Percentiles rank a stretch among this genome's conserved stretches.
Evolutionary conservation across 2,329 filamentous ascomycete species (phyloP).

Genomic region (Xylariaceae sp.): DNA sequence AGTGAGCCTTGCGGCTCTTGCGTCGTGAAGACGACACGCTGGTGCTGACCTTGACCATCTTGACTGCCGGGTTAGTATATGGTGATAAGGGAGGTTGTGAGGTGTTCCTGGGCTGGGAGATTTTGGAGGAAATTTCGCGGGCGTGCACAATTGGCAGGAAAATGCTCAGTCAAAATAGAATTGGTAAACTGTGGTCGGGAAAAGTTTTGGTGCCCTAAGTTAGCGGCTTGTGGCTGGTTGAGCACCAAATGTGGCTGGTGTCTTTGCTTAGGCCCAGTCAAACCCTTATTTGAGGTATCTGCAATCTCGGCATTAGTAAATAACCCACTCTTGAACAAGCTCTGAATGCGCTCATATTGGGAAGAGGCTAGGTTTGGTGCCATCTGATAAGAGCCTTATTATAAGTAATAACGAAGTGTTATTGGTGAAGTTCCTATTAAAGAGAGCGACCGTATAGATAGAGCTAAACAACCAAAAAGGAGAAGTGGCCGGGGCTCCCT

Average conservation of each 20-base stretch:
- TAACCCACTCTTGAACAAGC: neutral
- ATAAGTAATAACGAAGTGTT: too few species aligned
- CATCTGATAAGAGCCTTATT: too few species aligned
- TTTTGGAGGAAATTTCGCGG: conserved; percentile 22
- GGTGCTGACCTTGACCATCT: conserved; percentile 42
- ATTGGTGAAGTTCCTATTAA: too few species aligned
- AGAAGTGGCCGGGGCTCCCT: too few species aligned
- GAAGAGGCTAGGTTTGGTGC: too few species aligned
- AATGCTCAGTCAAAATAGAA: conserved; percentile 25
- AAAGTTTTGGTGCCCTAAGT: conserved; percentile 35
- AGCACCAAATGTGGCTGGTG: too few species aligned
- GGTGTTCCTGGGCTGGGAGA: conserved; percentile 23
- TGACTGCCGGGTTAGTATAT: conserved; percentile 32
- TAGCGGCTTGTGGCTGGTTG: conserved; percentile 17
- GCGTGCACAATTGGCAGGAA: conserved; percentile 22
- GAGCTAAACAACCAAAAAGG: too few species aligned
- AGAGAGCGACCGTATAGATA: too few species aligned
- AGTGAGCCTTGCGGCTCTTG: conserved; percentile 99
- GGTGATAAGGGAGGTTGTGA: conserved; percentile 8
- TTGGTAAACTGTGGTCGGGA: conserved; percentile 26
- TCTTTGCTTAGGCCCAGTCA: too few species aligned
- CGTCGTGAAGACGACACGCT: conserved; percentile 65
- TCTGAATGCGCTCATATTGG: too few species aligned
- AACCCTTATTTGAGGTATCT: too few species aligned
- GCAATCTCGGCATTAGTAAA: too few species aligned